Evolutionary conservation across 140 eudicot species (phyloP).

Genomic region (Bidens hawaiensis): DNA sequence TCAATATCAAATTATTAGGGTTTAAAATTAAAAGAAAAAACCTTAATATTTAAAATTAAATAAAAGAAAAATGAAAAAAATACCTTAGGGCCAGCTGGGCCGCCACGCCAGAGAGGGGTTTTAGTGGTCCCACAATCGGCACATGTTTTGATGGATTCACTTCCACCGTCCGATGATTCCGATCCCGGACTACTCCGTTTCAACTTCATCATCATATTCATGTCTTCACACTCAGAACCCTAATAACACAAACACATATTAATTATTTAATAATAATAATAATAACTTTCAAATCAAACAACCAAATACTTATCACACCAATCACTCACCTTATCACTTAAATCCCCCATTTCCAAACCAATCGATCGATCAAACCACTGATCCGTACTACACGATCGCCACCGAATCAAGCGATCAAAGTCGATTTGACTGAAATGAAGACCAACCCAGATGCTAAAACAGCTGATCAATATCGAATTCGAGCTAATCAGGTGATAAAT

Average conservation of each 20-base stretch:
- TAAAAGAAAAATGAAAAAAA: not conserved
- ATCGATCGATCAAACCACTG: not conserved
- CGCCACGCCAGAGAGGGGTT: constrained; percentile 96
- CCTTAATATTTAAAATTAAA: too few relatives aligned
- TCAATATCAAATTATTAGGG: too few relatives aligned
- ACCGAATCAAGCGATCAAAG: not conserved
- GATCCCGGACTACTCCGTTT: constrained; percentile 35
- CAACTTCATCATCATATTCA: constrained; percentile 48
- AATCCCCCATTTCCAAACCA: not conserved
- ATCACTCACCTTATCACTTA: constrained; percentile 15
- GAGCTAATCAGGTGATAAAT: too few relatives aligned
- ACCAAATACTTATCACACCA: not conserved
- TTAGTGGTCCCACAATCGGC: constrained; percentile 84
- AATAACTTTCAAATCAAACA: too few relatives aligned
- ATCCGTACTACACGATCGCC: not conserved
- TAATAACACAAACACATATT: not conserved
- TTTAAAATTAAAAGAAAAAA: too few relatives aligned
- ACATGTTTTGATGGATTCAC: constrained; percentile 47
- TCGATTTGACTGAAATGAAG: not conserved
- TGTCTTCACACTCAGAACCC: constrained; percentile 69
- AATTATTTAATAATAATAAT: too few relatives aligned
- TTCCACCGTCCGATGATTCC: constrained; percentile 41
- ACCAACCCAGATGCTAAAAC: not conserved
- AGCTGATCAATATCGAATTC: not conserved
- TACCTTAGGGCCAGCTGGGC: constrained; percentile 97